Evolutionary conservation across 768 basidiomycete genomes (phyloP).

Genomic region (Boletus huronensis): DNA sequence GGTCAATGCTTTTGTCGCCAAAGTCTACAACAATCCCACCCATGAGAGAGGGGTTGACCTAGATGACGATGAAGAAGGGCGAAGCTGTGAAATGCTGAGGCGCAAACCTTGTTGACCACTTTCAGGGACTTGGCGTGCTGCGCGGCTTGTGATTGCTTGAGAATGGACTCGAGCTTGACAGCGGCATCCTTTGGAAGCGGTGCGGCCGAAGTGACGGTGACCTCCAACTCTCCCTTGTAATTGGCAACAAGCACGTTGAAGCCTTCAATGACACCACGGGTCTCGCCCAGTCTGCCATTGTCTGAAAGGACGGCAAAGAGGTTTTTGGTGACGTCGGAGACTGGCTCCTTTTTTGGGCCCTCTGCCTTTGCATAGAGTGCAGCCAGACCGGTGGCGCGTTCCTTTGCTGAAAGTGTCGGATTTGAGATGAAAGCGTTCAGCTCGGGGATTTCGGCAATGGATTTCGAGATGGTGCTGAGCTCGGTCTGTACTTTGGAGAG

Average conservation of each 20-base stretch:
- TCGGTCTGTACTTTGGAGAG: conserved; percentile 87
- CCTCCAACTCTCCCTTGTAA: conserved; percentile 90
- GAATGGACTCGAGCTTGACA: conserved; percentile 72
- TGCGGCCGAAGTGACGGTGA: conserved; percentile 84
- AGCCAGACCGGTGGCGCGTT: conserved; percentile 66
- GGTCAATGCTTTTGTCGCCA: conserved; percentile 96
- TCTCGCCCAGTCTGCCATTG: conserved; percentile 87
- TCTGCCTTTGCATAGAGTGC: conserved; percentile 67
- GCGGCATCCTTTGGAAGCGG: conserved; percentile 77
- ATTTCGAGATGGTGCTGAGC: conserved; percentile 63
- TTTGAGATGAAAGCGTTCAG: conserved; percentile 75
- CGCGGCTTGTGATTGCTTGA: conserved; percentile 85
- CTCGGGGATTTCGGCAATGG: conserved; percentile 64
- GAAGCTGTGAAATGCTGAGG: background rate
- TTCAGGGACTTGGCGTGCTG: conserved; percentile 86
- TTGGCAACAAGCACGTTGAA: conserved; percentile 87
- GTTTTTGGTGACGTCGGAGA: conserved; percentile 88
- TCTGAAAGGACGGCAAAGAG: conserved; percentile 85
- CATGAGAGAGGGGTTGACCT: conserved; percentile 91
- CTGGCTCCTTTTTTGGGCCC: conserved; percentile 66
- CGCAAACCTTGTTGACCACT: conserved; percentile 81
- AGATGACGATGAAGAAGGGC: conserved; percentile 7
- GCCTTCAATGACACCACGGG: conserved; percentile 81
- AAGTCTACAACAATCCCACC: conserved; percentile 96
- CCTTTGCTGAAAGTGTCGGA: conserved; percentile 83